Conservation (phyloP, 2,329 filamentous ascomycete species). For the Fonsecaea multimorphosa region DNA sequence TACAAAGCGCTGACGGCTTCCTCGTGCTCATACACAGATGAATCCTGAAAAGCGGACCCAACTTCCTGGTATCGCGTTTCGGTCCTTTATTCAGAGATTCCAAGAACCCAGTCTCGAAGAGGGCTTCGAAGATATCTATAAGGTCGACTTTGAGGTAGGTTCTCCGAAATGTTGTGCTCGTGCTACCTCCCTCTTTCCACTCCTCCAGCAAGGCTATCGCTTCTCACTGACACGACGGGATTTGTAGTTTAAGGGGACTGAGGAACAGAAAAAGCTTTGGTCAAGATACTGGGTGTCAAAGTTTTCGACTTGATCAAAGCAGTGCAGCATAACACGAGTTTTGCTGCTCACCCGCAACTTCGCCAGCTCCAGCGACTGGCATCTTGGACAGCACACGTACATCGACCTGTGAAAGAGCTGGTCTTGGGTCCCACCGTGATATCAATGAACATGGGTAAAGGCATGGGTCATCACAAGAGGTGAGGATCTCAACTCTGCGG, state of each 20-base stretch:
- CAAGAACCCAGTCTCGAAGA: conserved; percentile 74
- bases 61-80: conserved; percentile 82
- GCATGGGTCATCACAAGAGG: not conserved
- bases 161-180: not conserved
- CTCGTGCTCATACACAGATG: conserved; percentile 54
- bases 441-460: not conserved
- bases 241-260: conserved; percentile 38
- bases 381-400: not conserved
- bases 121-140: conserved; percentile 81
- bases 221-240: not conserved
- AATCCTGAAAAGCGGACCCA: conserved; percentile 81
- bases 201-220: not conserved
- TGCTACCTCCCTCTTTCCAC: not conserved
- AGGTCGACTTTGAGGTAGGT: conserved; percentile 72
- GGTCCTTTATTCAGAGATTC: conserved; percentile 74
- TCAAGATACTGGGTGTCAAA: conserved; percentile 41
- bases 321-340: not conserved
- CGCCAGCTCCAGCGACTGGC: not conserved
- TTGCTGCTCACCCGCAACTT: not conserved
- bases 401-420: not conserved
- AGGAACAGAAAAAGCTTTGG: conserved; percentile 39
- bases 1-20: conserved; percentile 6
- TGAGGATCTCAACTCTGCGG: not conserved
- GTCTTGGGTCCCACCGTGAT: not conserved
- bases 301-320: conserved; percentile 38